These are phyloP conservation scores for Piper betle DNA, from an alignment of 164 flowering plant genomes.

Conservation along the genomic window DNA sequence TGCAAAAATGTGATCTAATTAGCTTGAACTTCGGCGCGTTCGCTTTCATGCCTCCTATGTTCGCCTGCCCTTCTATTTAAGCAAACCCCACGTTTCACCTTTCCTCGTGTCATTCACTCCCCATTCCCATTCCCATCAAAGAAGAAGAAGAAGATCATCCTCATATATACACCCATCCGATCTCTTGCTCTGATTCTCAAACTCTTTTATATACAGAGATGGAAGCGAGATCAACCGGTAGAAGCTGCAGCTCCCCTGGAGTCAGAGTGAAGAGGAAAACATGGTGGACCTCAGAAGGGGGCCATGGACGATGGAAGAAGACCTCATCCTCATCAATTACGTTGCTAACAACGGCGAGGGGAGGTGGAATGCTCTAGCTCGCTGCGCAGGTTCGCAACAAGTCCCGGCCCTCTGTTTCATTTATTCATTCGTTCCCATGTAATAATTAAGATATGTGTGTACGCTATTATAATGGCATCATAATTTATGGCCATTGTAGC, in stretches of 20 bases:
- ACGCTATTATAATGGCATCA: no score
- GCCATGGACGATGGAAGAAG: slow-evolving; percentile 77
- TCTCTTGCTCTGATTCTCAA: background rate
- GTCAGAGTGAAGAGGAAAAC: slow-evolving; percentile 17
- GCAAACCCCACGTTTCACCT: background rate
- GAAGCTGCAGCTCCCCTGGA: slow-evolving; percentile 3
- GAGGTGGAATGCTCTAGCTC: slow-evolving; percentile 67
- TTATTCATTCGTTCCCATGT: no score
- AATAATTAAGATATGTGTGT: no score
- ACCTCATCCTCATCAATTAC: slow-evolving; percentile 42
- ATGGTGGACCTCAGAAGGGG: slow-evolving; percentile 45
- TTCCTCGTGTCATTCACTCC: background rate
- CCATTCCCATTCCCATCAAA: background rate
- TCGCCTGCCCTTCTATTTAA: background rate
- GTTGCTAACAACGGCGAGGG: slow-evolving; percentile 58
- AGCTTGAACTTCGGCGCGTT: background rate
- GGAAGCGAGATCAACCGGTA: slow-evolving; percentile 2
- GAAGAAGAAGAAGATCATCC: background rate
- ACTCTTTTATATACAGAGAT: background rate
- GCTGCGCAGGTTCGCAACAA: slow-evolving; percentile 33
- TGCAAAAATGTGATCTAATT: background rate
- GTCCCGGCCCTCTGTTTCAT: background rate
- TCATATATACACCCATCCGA: background rate
- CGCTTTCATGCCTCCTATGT: slow-evolving; percentile 1
- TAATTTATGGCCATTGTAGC: no score